Evolutionary conservation across 495 filamentous ascomycete species (phyloP), one percentile per base, ranked within the genome.

Genomic region (Penicillium desertorum): DNA sequence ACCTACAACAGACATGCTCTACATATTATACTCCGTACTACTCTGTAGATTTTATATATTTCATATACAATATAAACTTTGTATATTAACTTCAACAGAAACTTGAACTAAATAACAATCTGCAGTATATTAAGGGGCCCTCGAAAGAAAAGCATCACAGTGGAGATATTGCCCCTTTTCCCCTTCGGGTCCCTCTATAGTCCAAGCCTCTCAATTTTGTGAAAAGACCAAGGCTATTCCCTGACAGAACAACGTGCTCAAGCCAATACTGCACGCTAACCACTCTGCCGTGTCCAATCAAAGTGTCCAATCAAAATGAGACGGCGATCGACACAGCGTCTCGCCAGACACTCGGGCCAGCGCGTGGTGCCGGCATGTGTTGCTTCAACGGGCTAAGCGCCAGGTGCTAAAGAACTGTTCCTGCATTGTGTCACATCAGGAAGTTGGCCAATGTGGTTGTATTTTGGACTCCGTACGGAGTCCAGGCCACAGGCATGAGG

Each of bases 271-370:
- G 22, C 41, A 57, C 14, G 47, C 43, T 47, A 57, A 20, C n/a
- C 25, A 17, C 25, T 22, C 10, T 32, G 20, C 27, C 39, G 12
- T 50, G 46, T 36, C 45, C 56, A 54, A 45, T 48, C 60, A 62
- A 23, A 48, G 9, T 50, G 46, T 36, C 45, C 56, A 57, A 45
- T 48, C 60, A 62, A 23, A 52, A 45, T 27, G 30, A 41, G 44
- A 41, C 12, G 14, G 30, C 47, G 39, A 53, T 46, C 23, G 25
- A 39, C n/a, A 39, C 2, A 52, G 50, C 61, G 58, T 53, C 52
- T 61, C 53, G 55, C 59, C 50, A 43, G 29, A 42, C 57, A 51
- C 58, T 66, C 58, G 61, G 63, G 45, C 63, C 65, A 68, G 34
- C 58, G 55, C 58, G 62, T 60, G 56, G 36, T 10, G 65, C 56